These are phyloP conservation scores for Blastobotrys peoriensis DNA, from an alignment of 805 yeast genomes.

Conservation along the genomic window DNA sequence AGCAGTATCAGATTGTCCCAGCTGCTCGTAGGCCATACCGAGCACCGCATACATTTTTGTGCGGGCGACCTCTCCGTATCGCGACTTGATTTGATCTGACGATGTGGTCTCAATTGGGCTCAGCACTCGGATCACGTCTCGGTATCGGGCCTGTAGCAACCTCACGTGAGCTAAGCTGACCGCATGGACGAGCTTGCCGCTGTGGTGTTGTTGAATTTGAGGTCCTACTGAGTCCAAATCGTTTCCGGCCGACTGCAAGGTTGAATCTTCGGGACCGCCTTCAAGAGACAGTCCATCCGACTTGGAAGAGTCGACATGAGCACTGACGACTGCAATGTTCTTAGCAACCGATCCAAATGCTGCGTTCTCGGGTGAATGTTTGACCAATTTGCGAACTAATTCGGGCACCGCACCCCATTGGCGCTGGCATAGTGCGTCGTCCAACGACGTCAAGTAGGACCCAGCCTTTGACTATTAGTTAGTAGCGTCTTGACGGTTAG, in stretches of 20 bases:
- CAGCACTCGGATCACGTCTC: slow-evolving; percentile 14
- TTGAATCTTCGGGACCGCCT: neutral
- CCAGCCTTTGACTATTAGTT: slow-evolving; percentile 3
- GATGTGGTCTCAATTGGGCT: slow-evolving; percentile 1
- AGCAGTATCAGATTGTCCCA: slow-evolving; percentile 17
- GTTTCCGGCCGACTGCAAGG: neutral
- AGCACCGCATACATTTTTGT: slow-evolving; percentile 21
- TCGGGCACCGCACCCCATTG: slow-evolving; percentile 17
- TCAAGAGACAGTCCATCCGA: neutral
- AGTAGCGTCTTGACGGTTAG: too few relatives aligned
- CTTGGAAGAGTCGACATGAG: neutral
- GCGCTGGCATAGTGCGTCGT: slow-evolving; percentile 15
- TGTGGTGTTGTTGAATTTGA: slow-evolving; percentile 2
- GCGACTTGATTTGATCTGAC: slow-evolving; percentile 8
- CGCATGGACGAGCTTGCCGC: slow-evolving; percentile 8
- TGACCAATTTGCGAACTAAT: slow-evolving; percentile 13
- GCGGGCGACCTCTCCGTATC: slow-evolving; percentile 8
- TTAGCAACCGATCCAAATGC: neutral
- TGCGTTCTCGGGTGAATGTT: slow-evolving; percentile 8
- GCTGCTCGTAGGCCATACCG: slow-evolving; percentile 21
- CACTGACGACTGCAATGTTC: neutral
- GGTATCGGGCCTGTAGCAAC: slow-evolving; percentile 15
- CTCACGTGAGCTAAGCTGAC: slow-evolving; percentile 17
- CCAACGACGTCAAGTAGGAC: slow-evolving; percentile 10
- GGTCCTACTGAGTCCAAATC: neutral